phyloP scores from a whole-genome alignment of 2,329 filamentous ascomycete genomes.

The Aspergillus intermedius region DNA sequence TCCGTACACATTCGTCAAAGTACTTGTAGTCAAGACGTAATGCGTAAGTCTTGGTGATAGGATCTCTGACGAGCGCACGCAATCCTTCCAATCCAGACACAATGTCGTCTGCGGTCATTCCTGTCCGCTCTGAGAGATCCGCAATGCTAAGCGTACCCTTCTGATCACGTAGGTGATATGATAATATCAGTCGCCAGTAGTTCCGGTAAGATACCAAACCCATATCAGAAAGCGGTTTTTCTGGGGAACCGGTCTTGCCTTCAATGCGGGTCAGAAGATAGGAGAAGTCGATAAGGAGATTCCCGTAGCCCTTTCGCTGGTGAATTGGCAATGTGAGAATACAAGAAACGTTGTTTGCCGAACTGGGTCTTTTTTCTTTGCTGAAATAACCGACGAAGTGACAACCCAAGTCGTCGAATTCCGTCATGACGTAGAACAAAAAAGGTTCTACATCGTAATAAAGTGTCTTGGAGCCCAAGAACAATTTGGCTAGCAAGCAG shows the following conservation, averaged over 20 bases:
- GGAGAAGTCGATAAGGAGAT: constrained; percentile 95
- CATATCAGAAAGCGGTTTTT: constrained; percentile 97
- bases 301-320: constrained; percentile 93
- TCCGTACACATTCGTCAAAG: constrained; percentile 78
- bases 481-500: constrained; percentile 90
- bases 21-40: constrained; percentile 80
- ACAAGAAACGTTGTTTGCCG: constrained; percentile 95
- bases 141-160: constrained; percentile 51
- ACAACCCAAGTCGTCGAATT: constrained; percentile 78
- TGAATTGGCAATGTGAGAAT: constrained; percentile 95
- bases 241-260: constrained; percentile 87
- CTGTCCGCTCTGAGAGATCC: constrained; percentile 69
- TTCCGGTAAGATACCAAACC: constrained; percentile 94
- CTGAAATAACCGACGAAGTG: constrained; percentile 99
- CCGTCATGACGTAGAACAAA: constrained; percentile 96
- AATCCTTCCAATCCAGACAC: constrained; percentile 88
- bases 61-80: constrained; percentile 81
- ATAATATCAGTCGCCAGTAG: constrained; percentile 89
- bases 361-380: constrained; percentile 92
- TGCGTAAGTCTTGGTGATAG: constrained; percentile 79
- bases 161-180: constrained; percentile 68
- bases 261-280: constrained; percentile 92
- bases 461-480: constrained; percentile 93
- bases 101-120: constrained; percentile 93
- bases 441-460: constrained; percentile 99